Base-by-base conservation (phyloP, 352 stramenopile species). In the Globisporangium iwayamae region DNA sequence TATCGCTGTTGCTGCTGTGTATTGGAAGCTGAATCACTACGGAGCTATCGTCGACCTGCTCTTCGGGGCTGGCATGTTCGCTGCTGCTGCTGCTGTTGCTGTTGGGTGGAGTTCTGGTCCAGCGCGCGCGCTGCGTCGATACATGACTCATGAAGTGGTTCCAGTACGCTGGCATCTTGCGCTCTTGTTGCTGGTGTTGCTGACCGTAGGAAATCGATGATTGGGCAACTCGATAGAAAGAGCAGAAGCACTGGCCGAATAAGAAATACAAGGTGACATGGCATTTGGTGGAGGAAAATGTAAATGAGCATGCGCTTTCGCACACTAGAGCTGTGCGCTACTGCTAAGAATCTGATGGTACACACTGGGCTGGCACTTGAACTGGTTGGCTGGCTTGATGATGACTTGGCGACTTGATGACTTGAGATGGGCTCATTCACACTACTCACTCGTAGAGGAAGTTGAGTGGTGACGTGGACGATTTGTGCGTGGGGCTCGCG, bases 391-490 rank as follows among this genome's bases (percentile, higher is more conserved):
- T 32, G 18, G 20, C 20, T 56, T 20, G 18, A 9, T 22, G 48
- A 20, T 34, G 13, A 22, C 20, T 54, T 53, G 20, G 25, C 25
- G 25, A 28, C 25, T 28, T 28, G 25, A 28, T 28, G 25, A 28
- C 9, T 13, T 18, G 22, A 32, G 25, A n/a, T 56, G 25, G 1
- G 25, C 25, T 28, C 25, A 28, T 28, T 28, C 25, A 28, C 25
- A 28, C 25, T 16, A 28, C 3, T 34, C 48, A 48, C 3, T 55
- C 59, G 9, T 51, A 56, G 13, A 62, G 48, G 22, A 74, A 66
- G 41, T 58, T 72, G 47, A 71, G 65, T 28, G 73, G 75, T 34
- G 70, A 83, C 16, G 63, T 63, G 32, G 76, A 70, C 6, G 73
- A 83, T 50, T 68, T 68, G 25, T 28, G 25, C 16, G 64, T 69